Base-by-base conservation (phyloP, 129 eudicot species). In the Kitagawia praeruptora region DNA sequence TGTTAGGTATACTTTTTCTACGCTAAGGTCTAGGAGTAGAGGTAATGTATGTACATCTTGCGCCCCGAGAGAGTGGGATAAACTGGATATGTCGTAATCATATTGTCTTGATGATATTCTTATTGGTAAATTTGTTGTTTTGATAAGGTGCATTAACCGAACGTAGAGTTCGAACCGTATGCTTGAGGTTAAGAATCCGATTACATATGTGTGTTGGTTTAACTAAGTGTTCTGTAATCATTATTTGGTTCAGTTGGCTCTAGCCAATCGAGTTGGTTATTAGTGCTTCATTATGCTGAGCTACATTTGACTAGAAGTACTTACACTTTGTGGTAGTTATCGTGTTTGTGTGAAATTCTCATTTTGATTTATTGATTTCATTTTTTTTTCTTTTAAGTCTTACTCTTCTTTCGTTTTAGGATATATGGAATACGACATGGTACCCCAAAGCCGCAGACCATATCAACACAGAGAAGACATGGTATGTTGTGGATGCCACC, bases 401-500 rank as follows among this genome's bases (percentile, higher is more conserved):
- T 34, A 34, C 7, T 66, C 72, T 28, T 66, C 75, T 64, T 77
- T 53, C 51, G 85, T 78, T 41, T 61, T 88, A 96, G 99, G 99
- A 96, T 78, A 90, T 96, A 74, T 96, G 96, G 99, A 96, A 96
- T 81, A 90, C 79, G 11, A 92, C 99, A 72, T 96, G 97, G 96
- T 96, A 92, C 76, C 99, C 99, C 13, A 92, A 92, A 85, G 99
- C 98, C 76, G 84, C 84, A 46, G 99, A 96, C 81, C 97, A 90
- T 75, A 87, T 92, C 1, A 89, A 87, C 78, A 96, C 96, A 2
- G 91, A 77, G 27, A 96, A 96, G 79, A 86, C 97, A 27, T 96
- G 99, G 99, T 96, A 92, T 73, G 80, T 96, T 34, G 99, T 96
- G 77, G 99, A 96, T 83, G 99, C 99, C 1, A 82, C 95, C 28